These are phyloP conservation scores for Alternaria sp. DNA, from an alignment of 2,329 filamentous ascomycete species.

Conservation along the genomic window DNA sequence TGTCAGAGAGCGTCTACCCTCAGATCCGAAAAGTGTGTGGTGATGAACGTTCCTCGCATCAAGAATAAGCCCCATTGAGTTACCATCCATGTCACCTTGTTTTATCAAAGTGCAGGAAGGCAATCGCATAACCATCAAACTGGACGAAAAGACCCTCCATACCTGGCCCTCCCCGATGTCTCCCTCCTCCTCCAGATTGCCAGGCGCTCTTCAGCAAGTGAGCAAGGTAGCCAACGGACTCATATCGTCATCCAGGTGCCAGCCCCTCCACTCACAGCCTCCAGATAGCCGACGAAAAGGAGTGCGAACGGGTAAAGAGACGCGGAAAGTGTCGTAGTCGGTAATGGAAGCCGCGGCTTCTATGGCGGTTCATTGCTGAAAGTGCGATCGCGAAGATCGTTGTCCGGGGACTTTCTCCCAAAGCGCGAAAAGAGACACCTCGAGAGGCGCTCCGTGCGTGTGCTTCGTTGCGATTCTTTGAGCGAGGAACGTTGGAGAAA, in stretches of 20 bases:
- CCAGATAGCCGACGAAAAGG: conserved; percentile 41
- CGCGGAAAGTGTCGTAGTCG: conserved; percentile 51
- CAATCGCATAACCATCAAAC: conserved; percentile 98
- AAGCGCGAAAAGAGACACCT: conserved; percentile 68
- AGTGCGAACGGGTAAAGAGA: conserved; percentile 65
- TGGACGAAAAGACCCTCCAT: conserved; percentile 79
- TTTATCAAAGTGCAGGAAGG: conserved; percentile 54
- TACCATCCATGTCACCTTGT: conserved; percentile 65
- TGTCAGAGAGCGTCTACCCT: conserved; percentile 45
- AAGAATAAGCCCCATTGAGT: conserved; percentile 99
- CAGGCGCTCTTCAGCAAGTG: conserved; percentile 27
- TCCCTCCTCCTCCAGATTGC: conserved; percentile 45
- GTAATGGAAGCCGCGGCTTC: conserved; percentile 84
- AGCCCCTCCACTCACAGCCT: conserved; percentile 54
- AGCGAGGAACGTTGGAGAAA: conserved; percentile 81
- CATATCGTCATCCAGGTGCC: conserved; percentile 82
- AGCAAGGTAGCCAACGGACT: conserved; percentile 70
- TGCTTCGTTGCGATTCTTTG: conserved; percentile 99
- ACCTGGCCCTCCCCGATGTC: conserved; percentile 43
- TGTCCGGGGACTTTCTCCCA: conserved; percentile 99
- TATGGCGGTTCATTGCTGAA: conserved; percentile 99
- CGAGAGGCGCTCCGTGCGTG: conserved; percentile 74
- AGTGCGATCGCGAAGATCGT: conserved; percentile 62
- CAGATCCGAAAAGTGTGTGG: conserved; percentile 54
- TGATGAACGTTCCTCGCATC: conserved; percentile 84